Evolutionary conservation across 306 rosid genomes (phyloP), one percentile per base, ranked within the genome.

Genomic region (Arachis stenosperma): DNA sequence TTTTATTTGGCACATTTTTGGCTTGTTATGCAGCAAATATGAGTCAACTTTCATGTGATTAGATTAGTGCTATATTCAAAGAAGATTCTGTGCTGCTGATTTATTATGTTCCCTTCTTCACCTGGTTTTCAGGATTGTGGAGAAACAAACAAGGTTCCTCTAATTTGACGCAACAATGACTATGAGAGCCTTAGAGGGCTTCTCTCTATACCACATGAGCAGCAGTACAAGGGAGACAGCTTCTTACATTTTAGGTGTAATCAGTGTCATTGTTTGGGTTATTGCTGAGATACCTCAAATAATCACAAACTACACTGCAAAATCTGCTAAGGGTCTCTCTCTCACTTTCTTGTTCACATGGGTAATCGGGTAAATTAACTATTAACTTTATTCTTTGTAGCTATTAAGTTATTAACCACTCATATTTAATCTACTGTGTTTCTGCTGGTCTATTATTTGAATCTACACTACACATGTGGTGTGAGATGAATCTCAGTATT

Each of bases 271-370:
- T 46, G 75, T 84, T 81, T 92, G 98, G 98, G 79, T 84, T 73
- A 86, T 83, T 41, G 98, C 97, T 70, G 98, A 92, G 88, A 78
- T 92, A 37, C 98, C 98, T 62, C 98, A 90, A 71, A 69, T 92
- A 61, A 65, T 88, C 79, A 90, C 96, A 8, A 90, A 90, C 82
- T 87, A 78, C 76, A 71, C 9, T 70, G 59, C 84, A n/a, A 88
- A 90, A 70, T 92, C 97, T 5, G 40, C 90, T 0, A 85, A 90
- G n/a, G 93, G 97, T 46, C 87, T 92, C 58, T 88, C 98, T 52
- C 6, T 76, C 37, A 71, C 83, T 79, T 92, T 92, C 91, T 90
- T 92, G 89, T 15, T 78, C 60, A 86, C 96, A 74, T 92, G 98
- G 98, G 56, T 90, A 4, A 4, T 92, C 27, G 97, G 97, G 98